phyloP scores from a whole-genome alignment of 1,139 yeast genomes.

The Kodamaea arcana region DNA sequence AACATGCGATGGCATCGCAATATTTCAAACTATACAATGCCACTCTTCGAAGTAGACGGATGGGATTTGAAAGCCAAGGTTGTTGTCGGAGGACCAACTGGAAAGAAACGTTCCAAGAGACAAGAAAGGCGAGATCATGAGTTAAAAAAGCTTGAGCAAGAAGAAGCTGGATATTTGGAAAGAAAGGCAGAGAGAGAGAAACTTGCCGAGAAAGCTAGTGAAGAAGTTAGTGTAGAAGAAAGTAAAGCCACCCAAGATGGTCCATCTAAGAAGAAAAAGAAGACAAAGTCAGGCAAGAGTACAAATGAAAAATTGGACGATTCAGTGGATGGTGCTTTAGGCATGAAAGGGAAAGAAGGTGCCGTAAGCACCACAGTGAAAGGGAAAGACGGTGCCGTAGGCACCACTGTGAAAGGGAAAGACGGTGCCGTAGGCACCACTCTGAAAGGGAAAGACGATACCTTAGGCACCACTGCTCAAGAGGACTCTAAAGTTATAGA shows the following conservation, averaged over 20 bases:
- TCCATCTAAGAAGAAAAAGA: constrained; percentile 4
- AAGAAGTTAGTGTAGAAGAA: constrained; percentile 13
- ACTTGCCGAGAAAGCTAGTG: constrained; percentile 7
- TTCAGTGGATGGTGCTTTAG: too few species aligned
- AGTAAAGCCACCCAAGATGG: constrained; percentile 5
- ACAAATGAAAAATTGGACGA: not conserved
- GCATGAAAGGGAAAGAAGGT: too few species aligned
- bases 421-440: too few species aligned
- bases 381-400: too few species aligned
- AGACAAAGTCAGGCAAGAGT: constrained; percentile 9
- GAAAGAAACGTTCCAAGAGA: constrained; percentile 29
- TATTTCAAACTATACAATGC: constrained; percentile 41
- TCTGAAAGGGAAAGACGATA: too few species aligned
- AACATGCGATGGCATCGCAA: not conserved
- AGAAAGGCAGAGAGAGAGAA: constrained; percentile 7
- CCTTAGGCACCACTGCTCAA: too few species aligned
- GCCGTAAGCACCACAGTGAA: too few species aligned
- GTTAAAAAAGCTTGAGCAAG: constrained; percentile 17
- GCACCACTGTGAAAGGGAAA: too few species aligned
- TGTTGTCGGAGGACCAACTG: constrained; percentile 37
- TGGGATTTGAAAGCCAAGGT: constrained; percentile 68
- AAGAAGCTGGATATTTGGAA: constrained; percentile 20
- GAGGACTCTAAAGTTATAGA: too few species aligned
- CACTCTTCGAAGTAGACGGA: constrained; percentile 75
- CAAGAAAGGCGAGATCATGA: constrained; percentile 27